A percentile compares a stretch with the other conserved stretches of the same genome.
Evolutionary conservation across 2,329 filamentous ascomycete species (phyloP).

Genomic region (Botrytis sinoallii): DNA sequence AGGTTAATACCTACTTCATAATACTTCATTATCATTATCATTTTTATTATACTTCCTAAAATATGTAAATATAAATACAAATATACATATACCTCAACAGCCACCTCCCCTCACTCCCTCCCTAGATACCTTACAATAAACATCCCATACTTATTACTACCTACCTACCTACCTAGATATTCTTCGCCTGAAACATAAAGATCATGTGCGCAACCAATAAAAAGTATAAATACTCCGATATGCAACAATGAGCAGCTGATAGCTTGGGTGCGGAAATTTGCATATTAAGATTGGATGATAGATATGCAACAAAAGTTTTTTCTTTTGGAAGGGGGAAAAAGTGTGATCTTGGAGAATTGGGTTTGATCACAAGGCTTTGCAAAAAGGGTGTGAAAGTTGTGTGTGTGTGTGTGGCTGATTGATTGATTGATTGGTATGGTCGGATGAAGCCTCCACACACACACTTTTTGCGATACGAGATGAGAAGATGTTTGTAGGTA

Average conservation of each 20-base stretch:
- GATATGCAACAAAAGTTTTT: not conserved
- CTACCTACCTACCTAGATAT: not conserved
- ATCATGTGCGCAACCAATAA: not conserved
- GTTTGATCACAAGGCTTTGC: not conserved
- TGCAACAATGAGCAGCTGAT: not conserved
- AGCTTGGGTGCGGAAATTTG: not conserved
- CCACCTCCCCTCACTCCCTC: no score
- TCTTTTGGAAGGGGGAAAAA: fast-evolving
- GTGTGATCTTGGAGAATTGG: no score
- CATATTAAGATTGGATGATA: not conserved
- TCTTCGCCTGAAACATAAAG: not conserved
- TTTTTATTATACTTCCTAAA: not conserved
- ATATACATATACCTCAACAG: not conserved
- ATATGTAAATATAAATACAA: no score
- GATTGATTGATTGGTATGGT: not conserved
- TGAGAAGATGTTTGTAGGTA: not conserved
- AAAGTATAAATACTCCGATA: not conserved
- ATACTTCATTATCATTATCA: not conserved
- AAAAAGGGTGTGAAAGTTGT: not conserved
- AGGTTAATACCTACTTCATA: not conserved
- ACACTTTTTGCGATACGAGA: not conserved
- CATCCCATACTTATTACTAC: no score
- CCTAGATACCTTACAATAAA: no score
- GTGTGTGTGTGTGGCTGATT: not conserved
- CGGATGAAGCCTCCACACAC: not conserved